Conservation (phyloP, 228 moss, liverwort and hornwort species). For the Sphagnum fallax region DNA sequence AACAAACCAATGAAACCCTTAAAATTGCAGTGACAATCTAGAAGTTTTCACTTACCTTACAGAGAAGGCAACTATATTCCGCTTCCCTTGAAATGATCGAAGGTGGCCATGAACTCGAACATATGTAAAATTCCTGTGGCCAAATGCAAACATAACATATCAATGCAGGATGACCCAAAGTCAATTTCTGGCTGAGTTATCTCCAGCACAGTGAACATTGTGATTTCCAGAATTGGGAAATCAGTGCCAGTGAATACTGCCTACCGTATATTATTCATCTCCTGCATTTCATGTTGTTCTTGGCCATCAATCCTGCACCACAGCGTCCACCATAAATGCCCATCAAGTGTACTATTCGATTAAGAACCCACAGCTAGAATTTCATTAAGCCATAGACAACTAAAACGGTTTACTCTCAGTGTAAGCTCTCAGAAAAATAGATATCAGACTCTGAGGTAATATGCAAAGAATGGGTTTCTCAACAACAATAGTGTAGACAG, state of each 20-base stretch:
- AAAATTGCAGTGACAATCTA: too few species aligned
- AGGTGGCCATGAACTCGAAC: slow-evolving; percentile 92
- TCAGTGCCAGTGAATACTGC: neutral
- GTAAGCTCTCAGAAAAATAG: too few species aligned
- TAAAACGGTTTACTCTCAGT: too few species aligned
- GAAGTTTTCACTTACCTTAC: slow-evolving; percentile 44
- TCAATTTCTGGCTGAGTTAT: too few species aligned
- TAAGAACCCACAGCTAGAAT: too few species aligned
- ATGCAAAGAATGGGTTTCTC: neutral
- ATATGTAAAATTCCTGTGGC: slow-evolving; percentile 50
- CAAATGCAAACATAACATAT: neutral
- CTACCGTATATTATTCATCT: slow-evolving; percentile 73
- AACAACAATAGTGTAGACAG: neutral
- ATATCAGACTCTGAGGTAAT: neutral
- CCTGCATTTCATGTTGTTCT: slow-evolving; percentile 66
- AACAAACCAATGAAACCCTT: too few species aligned
- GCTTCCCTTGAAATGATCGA: slow-evolving; percentile 89
- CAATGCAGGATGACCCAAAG: too few species aligned
- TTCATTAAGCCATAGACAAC: too few species aligned
- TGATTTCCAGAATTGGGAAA: too few species aligned
- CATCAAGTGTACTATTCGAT: too few species aligned
- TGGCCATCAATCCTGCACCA: slow-evolving; percentile 85
- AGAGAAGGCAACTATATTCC: slow-evolving; percentile 85
- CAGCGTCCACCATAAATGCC: neutral
- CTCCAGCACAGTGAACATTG: too few species aligned